Evolutionary conservation across 805 yeast species (phyloP).

Genomic region (Candida rishiriensis): DNA sequence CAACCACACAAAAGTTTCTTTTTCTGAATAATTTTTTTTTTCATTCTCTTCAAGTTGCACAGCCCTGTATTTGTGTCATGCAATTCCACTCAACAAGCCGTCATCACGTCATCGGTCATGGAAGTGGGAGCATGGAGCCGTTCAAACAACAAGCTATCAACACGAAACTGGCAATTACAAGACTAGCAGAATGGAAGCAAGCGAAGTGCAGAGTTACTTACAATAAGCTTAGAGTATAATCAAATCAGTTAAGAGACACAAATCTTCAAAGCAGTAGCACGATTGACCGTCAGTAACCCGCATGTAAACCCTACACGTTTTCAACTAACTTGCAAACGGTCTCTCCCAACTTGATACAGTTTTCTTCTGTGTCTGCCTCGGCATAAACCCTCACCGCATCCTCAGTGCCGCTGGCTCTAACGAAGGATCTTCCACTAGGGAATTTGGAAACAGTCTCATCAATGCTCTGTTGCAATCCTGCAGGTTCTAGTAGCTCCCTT

Average conservation of each 20-base stretch:
- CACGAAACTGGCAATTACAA: too few relatives aligned
- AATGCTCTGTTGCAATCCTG: slow-evolving; percentile 69
- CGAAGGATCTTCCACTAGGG: slow-evolving; percentile 75
- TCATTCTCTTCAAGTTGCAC: too few relatives aligned
- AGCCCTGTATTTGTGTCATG: too few relatives aligned
- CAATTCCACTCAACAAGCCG: too few relatives aligned
- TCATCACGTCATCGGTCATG: too few relatives aligned
- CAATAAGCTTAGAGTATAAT: too few relatives aligned
- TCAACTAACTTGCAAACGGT: slow-evolving; percentile 36
- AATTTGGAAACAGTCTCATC: slow-evolving; percentile 58
- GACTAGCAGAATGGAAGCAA: too few relatives aligned
- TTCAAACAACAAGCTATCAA: too few relatives aligned
- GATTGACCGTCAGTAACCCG: background rate
- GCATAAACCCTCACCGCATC: slow-evolving; percentile 96
- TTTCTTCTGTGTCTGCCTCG: slow-evolving; percentile 60
- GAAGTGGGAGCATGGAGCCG: too few relatives aligned
- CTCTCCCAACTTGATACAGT: slow-evolving; percentile 43
- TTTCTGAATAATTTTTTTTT: background rate
- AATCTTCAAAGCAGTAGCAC: too few relatives aligned
- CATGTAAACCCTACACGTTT: background rate
- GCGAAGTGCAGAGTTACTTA: too few relatives aligned
- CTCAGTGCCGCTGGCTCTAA: slow-evolving; percentile 96
- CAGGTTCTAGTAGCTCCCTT: slow-evolving; percentile 70
- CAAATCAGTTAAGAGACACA: too few relatives aligned
- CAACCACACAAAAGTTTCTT: background rate